Percentiles rank a stretch among this genome's conserved stretches.
phyloP scores from a whole-genome alignment of 2,329 filamentous ascomycete species.

The Tolypocladium guangdongense region DNA sequence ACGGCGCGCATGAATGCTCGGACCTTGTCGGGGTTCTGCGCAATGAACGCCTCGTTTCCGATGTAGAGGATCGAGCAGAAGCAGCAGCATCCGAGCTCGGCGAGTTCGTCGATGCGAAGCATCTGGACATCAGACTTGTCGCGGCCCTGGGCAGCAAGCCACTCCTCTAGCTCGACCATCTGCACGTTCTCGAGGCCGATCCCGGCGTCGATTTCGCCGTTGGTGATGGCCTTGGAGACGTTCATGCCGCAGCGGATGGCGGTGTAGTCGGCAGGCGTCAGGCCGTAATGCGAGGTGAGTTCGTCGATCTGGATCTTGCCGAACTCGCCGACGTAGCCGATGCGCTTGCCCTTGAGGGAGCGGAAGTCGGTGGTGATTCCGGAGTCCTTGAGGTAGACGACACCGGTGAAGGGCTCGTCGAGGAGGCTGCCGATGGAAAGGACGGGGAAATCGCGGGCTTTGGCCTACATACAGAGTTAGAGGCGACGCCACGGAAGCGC shows the following conservation, averaged over 20 bases:
- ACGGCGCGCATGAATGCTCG: conserved; percentile 59
- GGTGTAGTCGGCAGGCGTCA: conserved; percentile 62
- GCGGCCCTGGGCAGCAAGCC: conserved; percentile 53
- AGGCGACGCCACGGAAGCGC: too few species aligned
- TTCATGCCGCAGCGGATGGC: conserved; percentile 75
- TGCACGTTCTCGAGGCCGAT: conserved; percentile 73
- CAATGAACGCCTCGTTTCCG: conserved; percentile 60
- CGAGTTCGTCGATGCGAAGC: conserved; percentile 71
- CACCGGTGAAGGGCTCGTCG: conserved; percentile 70
- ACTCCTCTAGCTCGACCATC: conserved; percentile 73
- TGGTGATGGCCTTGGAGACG: conserved; percentile 65
- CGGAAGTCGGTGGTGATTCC: conserved; percentile 67
- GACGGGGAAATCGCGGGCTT: conserved; percentile 64
- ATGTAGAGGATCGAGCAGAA: conserved; percentile 78
- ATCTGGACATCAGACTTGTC: conserved; percentile 61
- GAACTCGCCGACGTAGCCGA: conserved; percentile 72
- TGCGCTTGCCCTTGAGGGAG: conserved; percentile 64
- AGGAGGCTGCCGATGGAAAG: conserved; percentile 63
- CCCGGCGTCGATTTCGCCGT: conserved; percentile 62
- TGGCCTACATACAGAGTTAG: conserved; percentile 37
- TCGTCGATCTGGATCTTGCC: conserved; percentile 80
- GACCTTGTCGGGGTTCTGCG: conserved; percentile 55
- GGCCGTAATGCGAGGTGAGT: conserved; percentile 66
- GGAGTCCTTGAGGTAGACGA: conserved; percentile 64
- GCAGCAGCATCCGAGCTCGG: conserved; percentile 72